These are phyloP conservation scores for Trifolium pratense DNA, from an alignment of 306 rosid species.

Conservation along the genomic window DNA sequence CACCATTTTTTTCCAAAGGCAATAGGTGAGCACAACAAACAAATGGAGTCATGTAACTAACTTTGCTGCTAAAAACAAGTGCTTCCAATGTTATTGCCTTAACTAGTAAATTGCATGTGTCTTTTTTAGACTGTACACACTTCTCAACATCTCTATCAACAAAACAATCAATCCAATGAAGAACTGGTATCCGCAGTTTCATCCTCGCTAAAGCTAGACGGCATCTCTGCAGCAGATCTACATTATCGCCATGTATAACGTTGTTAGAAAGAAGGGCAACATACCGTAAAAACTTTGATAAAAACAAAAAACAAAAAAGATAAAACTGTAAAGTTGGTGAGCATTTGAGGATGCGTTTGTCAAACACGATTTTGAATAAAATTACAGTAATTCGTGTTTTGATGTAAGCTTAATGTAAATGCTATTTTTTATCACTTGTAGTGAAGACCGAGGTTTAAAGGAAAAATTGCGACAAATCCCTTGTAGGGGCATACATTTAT, in stretches of 20 bases:
- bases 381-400: neutral
- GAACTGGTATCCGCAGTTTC: constrained; percentile 88
- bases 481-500: neutral
- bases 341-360: neutral
- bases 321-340: neutral
- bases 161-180: constrained; percentile 57
- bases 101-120: constrained; percentile 43
- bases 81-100: constrained; percentile 38
- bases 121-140: constrained; percentile 58
- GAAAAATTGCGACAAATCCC: neutral
- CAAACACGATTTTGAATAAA: neutral
- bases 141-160: constrained; percentile 42
- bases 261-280: constrained; percentile 34
- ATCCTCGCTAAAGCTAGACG: constrained; percentile 83
- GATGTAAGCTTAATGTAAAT: neutral
- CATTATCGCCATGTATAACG: constrained; percentile 29
- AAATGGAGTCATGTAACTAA: constrained; percentile 37
- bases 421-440: neutral
- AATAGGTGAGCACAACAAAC: constrained; percentile 47
- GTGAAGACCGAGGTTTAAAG: neutral
- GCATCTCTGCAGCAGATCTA: constrained; percentile 73
- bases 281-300: neutral
- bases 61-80: constrained; percentile 41
- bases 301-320: neutral
- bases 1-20: constrained; percentile 46